These are phyloP conservation scores for Globisporangium spinosum DNA, from an alignment of 352 stramenopile genomes.

Conservation along the genomic window DNA sequence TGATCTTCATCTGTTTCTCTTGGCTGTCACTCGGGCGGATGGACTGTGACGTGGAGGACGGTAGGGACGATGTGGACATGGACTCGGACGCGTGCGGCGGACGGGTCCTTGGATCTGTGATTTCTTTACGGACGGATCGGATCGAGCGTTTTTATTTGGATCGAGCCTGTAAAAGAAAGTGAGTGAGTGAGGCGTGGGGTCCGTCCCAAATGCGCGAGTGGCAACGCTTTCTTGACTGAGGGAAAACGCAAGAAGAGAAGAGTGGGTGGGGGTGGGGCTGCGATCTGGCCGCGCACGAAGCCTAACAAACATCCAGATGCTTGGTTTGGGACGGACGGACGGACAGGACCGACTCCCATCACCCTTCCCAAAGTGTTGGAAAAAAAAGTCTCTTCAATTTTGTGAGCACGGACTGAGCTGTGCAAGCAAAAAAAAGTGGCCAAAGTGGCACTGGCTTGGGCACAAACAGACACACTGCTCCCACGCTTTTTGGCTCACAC, in stretches of 20 bases:
- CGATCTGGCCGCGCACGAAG: too few relatives aligned
- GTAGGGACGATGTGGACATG: not conserved
- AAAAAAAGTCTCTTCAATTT: slow-evolving; percentile 9
- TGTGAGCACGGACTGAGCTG: not conserved
- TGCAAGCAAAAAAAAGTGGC: not conserved
- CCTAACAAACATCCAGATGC: not conserved
- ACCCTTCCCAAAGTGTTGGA: not conserved
- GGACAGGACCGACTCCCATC: slow-evolving; percentile 7
- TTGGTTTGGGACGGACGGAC: not conserved
- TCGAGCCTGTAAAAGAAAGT: not conserved
- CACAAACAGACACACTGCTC: not conserved
- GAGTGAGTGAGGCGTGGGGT: not conserved
- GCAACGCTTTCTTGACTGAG: not conserved
- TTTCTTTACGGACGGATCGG: not conserved
- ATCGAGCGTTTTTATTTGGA: not conserved
- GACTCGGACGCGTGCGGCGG: not conserved
- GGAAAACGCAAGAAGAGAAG: not conserved
- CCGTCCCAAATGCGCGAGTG: not conserved
- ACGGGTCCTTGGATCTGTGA: not conserved
- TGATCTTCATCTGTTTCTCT: slow-evolving; percentile 42
- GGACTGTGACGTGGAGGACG: not conserved
- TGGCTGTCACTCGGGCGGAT: not conserved
- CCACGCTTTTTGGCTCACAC: not conserved
- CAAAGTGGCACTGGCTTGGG: not conserved
- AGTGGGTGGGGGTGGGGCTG: not conserved